These are phyloP conservation scores for Bretschneidera sinensis DNA, from an alignment of 345 rosid genomes.

Conservation along the genomic window DNA sequence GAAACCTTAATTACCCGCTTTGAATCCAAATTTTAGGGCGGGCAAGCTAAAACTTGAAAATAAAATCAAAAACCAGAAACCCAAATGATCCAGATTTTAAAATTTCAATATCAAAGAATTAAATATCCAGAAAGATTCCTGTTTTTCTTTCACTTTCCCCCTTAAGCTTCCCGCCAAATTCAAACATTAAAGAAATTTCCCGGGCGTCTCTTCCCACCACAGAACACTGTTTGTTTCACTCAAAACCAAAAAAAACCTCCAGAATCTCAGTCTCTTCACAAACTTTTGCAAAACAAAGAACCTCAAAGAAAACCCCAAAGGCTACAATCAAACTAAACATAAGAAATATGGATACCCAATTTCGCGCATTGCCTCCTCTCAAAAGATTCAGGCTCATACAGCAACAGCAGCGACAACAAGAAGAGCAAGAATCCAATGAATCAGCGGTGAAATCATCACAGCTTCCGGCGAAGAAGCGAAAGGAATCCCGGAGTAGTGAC, in stretches of 20 bases:
- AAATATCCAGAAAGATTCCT: not conserved
- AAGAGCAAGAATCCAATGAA: conserved; percentile 26
- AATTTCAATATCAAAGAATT: too few species aligned
- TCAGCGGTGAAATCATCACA: conserved; percentile 23
- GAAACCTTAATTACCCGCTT: too few species aligned
- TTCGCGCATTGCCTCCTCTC: conserved; percentile 63
- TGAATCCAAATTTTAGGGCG: too few species aligned
- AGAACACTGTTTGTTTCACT: not conserved
- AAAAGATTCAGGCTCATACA: conserved; percentile 60
- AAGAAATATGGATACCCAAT: conserved; percentile 46
- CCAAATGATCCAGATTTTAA: too few species aligned
- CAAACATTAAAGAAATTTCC: conserved; percentile 1
- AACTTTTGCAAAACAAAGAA: not conserved
- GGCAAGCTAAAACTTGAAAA: too few species aligned
- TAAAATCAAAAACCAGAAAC: too few species aligned
- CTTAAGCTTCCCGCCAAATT: conserved; percentile 6
- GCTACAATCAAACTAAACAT: too few species aligned
- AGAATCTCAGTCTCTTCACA: not conserved
- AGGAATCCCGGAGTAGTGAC: conserved; percentile 38
- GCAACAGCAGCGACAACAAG: conserved; percentile 16
- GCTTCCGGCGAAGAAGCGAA: conserved; percentile 87
- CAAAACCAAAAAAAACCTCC: too few species aligned
- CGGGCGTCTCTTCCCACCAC: conserved; percentile 18
- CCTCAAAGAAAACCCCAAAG: too few species aligned
- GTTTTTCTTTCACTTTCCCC: too few species aligned